These are phyloP conservation scores for Aspergillus sp. DNA, from an alignment of 2,329 filamentous ascomycete genomes.

Conservation along the genomic window DNA sequence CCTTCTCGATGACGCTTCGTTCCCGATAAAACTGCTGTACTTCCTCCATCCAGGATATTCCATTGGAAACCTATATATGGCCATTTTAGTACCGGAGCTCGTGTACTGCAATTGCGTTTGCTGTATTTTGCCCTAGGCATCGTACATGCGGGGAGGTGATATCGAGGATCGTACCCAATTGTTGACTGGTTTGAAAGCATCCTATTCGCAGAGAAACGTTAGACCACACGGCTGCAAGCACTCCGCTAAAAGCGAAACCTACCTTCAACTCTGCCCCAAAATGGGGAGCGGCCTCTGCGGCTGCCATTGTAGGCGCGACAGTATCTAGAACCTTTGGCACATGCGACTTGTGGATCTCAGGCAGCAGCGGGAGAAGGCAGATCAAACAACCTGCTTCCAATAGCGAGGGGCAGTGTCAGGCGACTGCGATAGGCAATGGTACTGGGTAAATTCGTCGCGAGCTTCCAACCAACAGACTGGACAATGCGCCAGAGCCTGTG, in stretches of 20 bases:
- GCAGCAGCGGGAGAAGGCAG: slow-evolving; percentile 1
- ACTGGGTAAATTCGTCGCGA: background rate
- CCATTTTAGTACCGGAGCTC: slow-evolving; percentile 10
- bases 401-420: background rate
- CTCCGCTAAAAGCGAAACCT: slow-evolving; percentile 12
- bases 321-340: slow-evolving; percentile 20
- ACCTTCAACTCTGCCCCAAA: slow-evolving; percentile 96
- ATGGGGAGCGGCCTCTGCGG: slow-evolving; percentile 77
- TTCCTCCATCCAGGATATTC: slow-evolving; percentile 93
- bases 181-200: slow-evolving; percentile 95
- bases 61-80: slow-evolving; percentile 65
- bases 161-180: slow-evolving; percentile 63
- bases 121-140: slow-evolving; percentile 1
- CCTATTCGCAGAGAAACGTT: slow-evolving; percentile 54
- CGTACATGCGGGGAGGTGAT: slow-evolving; percentile 13
- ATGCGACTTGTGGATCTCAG: slow-evolving; percentile 21
- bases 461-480: background rate
- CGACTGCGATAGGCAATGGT: background rate
- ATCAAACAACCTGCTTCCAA: background rate
- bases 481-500: slow-evolving; percentile 6
- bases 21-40: slow-evolving; percentile 98
- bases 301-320: slow-evolving; percentile 62
- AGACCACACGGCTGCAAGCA: slow-evolving; percentile 17
- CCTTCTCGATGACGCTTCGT: slow-evolving; percentile 89
- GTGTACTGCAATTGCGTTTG: background rate